Evolutionary conservation across 805 yeast species (phyloP), one percentile per base, ranked within the genome.

Genomic region (Deakozyma indianensis): DNA sequence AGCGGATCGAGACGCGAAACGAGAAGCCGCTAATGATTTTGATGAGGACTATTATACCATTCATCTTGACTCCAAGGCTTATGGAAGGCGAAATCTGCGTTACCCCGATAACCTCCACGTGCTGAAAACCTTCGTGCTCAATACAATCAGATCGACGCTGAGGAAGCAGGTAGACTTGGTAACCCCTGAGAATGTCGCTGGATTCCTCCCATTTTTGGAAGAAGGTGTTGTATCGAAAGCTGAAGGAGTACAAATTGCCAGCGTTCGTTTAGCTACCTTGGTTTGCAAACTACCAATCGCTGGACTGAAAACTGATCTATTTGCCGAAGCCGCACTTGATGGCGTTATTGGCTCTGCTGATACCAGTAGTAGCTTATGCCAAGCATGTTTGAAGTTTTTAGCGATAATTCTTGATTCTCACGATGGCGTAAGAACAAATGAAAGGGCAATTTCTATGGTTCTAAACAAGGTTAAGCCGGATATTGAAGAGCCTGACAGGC

Each of bases 401-500:
- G 75, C 95, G 4, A 67, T 82, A 1, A n/a, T n/a, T n/a, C 18
- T 32, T 5, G 5, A 32, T 32, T 32, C 18, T 32, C 38, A 32
- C 4, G 18, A n/a, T 9, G 18, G 18, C 5, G 38, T 32, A 7
- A 48, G 53, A 1, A 49, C 52, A 50, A 83, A 82, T 53, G 81
- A 79, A 25, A 66, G 76, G 2, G 85, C 95, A 0, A 59, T 87
- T 29, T 79, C 83, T 46, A 85, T 81, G 57, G 66, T 90, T 22
- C 64, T 92, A 50, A 74, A 75, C 9, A 71, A 83, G 51, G 66
- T 92, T 41, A 76, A 75, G 57, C 94, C 96, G 1, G 97, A 92
- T 63, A 66, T 92, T 49, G 87, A 83, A 55, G 95, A 90, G 53
- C 95, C 95, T 9, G 80, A 75, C 52, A 75, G 80, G 51, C 96